These are phyloP conservation scores for Sutorius australiensis DNA, from an alignment of 768 basidiomycete genomes.

Conservation along the genomic window DNA sequence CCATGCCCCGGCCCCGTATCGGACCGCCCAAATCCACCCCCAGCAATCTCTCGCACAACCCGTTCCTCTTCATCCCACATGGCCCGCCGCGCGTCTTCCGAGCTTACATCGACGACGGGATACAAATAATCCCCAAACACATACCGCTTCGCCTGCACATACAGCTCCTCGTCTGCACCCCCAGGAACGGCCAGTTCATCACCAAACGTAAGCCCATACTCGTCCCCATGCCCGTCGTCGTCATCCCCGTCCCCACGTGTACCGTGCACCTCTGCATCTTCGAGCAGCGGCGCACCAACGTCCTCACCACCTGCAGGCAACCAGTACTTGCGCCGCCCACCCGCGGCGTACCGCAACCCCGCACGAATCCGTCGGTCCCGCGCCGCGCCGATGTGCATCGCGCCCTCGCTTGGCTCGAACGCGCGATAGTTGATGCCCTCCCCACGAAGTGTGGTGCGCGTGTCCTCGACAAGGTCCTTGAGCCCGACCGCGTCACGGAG, in stretches of 20 bases:
- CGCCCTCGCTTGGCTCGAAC: constrained; percentile 94
- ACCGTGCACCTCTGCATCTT: constrained; percentile 63
- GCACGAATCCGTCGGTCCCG: constrained; percentile 86
- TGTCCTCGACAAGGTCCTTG: constrained; percentile 85
- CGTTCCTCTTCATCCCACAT: constrained; percentile 32
- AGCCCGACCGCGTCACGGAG: constrained; percentile 84
- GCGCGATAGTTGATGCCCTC: constrained; percentile 93
- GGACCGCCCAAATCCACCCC: constrained; percentile 4
- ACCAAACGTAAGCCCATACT: constrained; percentile 29
- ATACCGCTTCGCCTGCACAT: constrained; percentile 68
- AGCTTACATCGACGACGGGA: constrained; percentile 84
- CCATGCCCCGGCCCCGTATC: constrained; percentile 1
- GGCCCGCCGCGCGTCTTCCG: constrained; percentile 35
- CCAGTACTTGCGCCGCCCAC: constrained; percentile 96
- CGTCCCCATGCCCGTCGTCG: constrained; percentile 36
- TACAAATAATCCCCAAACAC: constrained; percentile 91
- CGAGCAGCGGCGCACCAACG: constrained; percentile 72
- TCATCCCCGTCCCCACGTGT: constrained; percentile 33
- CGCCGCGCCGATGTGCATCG: constrained; percentile 85
- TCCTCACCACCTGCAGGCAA: constrained; percentile 62
- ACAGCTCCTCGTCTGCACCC: constrained; percentile 72
- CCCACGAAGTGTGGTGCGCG: constrained; percentile 75
- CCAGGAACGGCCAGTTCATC: constrained; percentile 44
- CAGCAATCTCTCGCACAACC: constrained; percentile 25
- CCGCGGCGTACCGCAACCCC: constrained; percentile 85